Base-by-base conservation (phyloP, 148 eudicot species). In the Euryodendron excelsum region DNA sequence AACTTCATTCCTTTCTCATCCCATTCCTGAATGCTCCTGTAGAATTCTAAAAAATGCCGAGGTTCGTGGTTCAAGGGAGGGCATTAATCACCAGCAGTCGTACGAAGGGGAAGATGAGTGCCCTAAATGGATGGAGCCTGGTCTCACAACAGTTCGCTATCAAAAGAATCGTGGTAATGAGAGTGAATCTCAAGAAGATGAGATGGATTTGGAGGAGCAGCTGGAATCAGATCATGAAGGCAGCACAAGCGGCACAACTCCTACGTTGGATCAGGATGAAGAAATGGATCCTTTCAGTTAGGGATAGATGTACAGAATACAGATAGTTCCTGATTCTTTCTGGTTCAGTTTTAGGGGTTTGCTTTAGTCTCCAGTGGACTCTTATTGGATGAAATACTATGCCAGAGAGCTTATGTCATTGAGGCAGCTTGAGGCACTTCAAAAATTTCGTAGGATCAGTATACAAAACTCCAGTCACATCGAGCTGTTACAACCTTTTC, bases 221-320 rank as follows among this genome's bases (percentile, higher is more conserved):
- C 70, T 73, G 21, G 93, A 93, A 80, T 77, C 86, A 20, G 93
- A 88, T 41, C 88, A 87, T 58, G 84, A 73, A 44, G 80, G 80
- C 77, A 78, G 61, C 65, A 55, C 78, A 37, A 80, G 62, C n/a
- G 77, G 71, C 18, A 75, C 87, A 1, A 80, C 77, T 10, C 82
- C 86, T 1, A 80, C 90, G 3, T n/a, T 66, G 45, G 94, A 91
- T 39, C 86, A 89, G 82, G 98, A 93, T 70, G 97, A 91, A 77
- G 96, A 91, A 85, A 90, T 93, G 98, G 98, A 95, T 72, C 93
- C 96, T 8, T 83, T 91, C 59, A 97, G 93, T 81, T 93, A 89
- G 84, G 69, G 23, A 50, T 28, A 65, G n/a, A 11, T 69, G 81
- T 77, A 64, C n/a, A n/a, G n/a, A n/a, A n/a, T 63, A 79, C 65